These are phyloP conservation scores for Penicillium atrosanguineum DNA, from an alignment of 495 filamentous ascomycete genomes.

Conservation along the genomic window DNA sequence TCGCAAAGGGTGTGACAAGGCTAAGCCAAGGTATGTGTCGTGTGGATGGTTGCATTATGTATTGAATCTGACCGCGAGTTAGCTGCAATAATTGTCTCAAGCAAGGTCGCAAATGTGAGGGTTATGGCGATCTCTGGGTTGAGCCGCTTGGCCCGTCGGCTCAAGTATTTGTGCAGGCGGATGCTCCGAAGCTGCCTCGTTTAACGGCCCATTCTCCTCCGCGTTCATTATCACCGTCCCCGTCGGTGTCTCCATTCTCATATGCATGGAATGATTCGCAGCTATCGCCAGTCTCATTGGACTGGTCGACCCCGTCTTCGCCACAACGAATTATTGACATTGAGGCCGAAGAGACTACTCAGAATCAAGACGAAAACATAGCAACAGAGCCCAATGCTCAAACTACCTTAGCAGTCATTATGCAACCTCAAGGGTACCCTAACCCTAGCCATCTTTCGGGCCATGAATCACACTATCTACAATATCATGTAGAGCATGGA, in stretches of 20 bases:
- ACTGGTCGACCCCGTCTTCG: constrained; percentile 10
- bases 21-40: constrained; percentile 37
- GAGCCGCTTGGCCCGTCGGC: constrained; percentile 36
- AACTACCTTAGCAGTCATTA: constrained; percentile 6
- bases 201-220: constrained; percentile 14
- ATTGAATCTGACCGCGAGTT: background rate
- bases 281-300: constrained; percentile 9
- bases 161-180: constrained; percentile 28
- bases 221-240: constrained; percentile 18
- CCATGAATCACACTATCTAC: constrained; percentile 41
- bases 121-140: constrained; percentile 46
- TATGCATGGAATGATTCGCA: constrained; percentile 13
- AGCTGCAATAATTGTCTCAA: constrained; percentile 44
- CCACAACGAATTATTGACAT: constrained; percentile 4
- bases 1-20: constrained; percentile 45
- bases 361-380: background rate
- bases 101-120: constrained; percentile 39
- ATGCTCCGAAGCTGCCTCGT: constrained; percentile 26
- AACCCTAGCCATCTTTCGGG: constrained; percentile 29
- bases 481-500: constrained; percentile 43
- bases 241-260: constrained; percentile 15
- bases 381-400: background rate
- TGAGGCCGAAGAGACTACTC: background rate
- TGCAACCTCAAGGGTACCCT: constrained; percentile 14
- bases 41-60: background rate